phyloP scores from a whole-genome alignment of 495 filamentous ascomycete genomes.

The Aspergillus taichungensis region DNA sequence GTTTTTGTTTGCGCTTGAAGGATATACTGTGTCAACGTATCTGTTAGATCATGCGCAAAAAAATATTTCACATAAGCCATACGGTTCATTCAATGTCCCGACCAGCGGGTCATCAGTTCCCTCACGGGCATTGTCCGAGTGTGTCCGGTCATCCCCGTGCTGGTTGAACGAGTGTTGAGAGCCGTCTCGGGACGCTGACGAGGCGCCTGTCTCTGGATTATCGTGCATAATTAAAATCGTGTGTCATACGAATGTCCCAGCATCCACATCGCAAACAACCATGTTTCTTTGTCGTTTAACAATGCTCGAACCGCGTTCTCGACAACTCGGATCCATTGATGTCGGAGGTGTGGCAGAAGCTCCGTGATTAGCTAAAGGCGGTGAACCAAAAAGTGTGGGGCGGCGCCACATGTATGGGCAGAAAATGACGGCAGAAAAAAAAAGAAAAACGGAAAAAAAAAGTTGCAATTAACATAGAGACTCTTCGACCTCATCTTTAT shows the following conservation, averaged over 20 bases:
- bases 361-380: constrained; percentile 27
- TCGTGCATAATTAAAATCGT: constrained; percentile 9
- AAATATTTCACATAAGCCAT: constrained; percentile 3
- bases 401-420: constrained; percentile 25
- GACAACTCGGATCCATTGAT: constrained; percentile 3
- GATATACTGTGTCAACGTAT: constrained; percentile 43
- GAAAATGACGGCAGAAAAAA: constrained; percentile 36
- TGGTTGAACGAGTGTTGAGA: constrained; percentile 3
- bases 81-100: constrained; percentile 41
- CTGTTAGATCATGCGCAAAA: constrained; percentile 7
- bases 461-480: constrained; percentile 12
- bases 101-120: constrained; percentile 40
- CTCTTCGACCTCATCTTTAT: constrained; percentile 12
- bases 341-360: constrained; percentile 21
- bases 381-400: constrained; percentile 23
- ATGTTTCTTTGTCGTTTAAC: constrained; percentile 10
- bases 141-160: constrained; percentile 1
- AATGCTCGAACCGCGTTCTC: not conserved
- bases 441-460: constrained; percentile 28
- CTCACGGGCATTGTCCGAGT: constrained; percentile 1
- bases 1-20: constrained; percentile 80
- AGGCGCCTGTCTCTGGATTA: constrained; percentile 7
- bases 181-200: constrained; percentile 5
- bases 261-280: constrained; percentile 5
- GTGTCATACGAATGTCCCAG: constrained; percentile 7